These are phyloP conservation scores for Aspergillus pseudoglaucus DNA, from an alignment of 2,329 filamentous ascomycete species.

Conservation along the genomic window DNA sequence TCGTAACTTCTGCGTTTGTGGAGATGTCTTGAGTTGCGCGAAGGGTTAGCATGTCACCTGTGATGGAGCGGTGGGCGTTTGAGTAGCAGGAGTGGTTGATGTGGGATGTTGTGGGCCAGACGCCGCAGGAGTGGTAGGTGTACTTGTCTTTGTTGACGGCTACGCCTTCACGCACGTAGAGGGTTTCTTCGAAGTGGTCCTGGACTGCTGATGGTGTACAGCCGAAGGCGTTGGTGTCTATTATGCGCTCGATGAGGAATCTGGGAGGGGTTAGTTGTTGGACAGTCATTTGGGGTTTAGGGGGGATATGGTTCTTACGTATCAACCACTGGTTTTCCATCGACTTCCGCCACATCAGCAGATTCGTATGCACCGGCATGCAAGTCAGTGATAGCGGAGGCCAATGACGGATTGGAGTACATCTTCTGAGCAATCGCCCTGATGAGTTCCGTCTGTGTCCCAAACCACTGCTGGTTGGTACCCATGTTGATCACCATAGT, in stretches of 20 bases:
- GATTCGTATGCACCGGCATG: slow-evolving; percentile 37
- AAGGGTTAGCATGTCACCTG: slow-evolving; percentile 50
- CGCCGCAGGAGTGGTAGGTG: slow-evolving; percentile 28
- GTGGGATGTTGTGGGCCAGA: slow-evolving; percentile 46
- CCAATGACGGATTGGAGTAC: slow-evolving; percentile 33
- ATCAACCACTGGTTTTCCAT: slow-evolving; percentile 41
- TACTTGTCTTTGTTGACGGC: neutral
- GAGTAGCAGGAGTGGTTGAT: slow-evolving; percentile 50
- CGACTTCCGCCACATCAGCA: slow-evolving; percentile 18
- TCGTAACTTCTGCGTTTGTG: slow-evolving; percentile 41
- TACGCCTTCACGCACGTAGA: neutral
- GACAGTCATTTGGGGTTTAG: neutral
- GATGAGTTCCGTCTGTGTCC: slow-evolving; percentile 39
- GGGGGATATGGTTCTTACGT: slow-evolving; percentile 30
- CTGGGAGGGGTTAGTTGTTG: slow-evolving; percentile 17
- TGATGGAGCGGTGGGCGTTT: slow-evolving; percentile 45
- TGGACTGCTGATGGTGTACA: slow-evolving; percentile 20
- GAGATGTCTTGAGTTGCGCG: slow-evolving; percentile 42
- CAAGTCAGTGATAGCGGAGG: slow-evolving; percentile 31
- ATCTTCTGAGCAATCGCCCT: slow-evolving; percentile 41
- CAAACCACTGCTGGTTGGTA: slow-evolving; percentile 25
- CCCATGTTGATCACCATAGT: slow-evolving; percentile 35
- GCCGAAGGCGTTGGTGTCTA: slow-evolving; percentile 42
- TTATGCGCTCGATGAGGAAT: slow-evolving; percentile 42
- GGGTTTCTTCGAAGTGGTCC: neutral